Evolutionary conservation across 2,329 filamentous ascomycete genomes (phyloP).

Genomic region (Fusarium goolgardi): DNA sequence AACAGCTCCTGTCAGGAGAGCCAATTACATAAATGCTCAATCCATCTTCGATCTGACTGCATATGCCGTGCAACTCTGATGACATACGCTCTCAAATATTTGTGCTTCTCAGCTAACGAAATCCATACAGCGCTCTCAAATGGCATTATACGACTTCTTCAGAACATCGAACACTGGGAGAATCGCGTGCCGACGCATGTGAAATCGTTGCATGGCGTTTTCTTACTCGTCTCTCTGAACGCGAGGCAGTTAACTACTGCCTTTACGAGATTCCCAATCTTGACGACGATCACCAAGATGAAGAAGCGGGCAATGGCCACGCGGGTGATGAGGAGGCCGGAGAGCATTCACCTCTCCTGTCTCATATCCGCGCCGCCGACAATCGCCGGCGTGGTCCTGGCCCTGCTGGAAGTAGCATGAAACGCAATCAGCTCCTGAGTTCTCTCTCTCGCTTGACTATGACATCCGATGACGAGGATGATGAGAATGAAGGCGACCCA

Average conservation of each 20-base stretch:
- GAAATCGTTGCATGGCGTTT: slow-evolving; percentile 87
- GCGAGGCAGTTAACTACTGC: slow-evolving; percentile 79
- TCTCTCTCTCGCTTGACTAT: slow-evolving; percentile 67
- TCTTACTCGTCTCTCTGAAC: slow-evolving; percentile 75
- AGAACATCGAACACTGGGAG: slow-evolving; percentile 73
- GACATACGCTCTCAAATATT: background rate
- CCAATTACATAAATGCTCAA: slow-evolving; percentile 23
- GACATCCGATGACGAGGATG: slow-evolving; percentile 52
- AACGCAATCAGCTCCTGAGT: slow-evolving; percentile 62
- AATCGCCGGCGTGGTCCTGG: slow-evolving; percentile 35
- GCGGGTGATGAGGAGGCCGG: slow-evolving; percentile 57
- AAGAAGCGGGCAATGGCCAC: slow-evolving; percentile 26
- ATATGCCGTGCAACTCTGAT: slow-evolving; percentile 23
- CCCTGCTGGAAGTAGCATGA: slow-evolving; percentile 55
- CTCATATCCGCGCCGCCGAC: slow-evolving; percentile 48
- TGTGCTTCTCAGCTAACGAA: slow-evolving; percentile 22
- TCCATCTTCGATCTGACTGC: slow-evolving; percentile 13
- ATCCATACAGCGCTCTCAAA: slow-evolving; percentile 71
- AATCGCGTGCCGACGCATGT: slow-evolving; percentile 77
- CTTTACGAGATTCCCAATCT: slow-evolving; percentile 75
- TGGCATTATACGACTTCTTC: slow-evolving; percentile 76
- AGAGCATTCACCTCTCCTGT: slow-evolving; percentile 62
- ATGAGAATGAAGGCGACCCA: slow-evolving; percentile 66
- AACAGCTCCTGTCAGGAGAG: slow-evolving; percentile 15
- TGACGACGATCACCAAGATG: slow-evolving; percentile 44